Evolutionary conservation across 2,329 filamentous ascomycete species (phyloP).

Genomic region (Penicillium expansum): DNA sequence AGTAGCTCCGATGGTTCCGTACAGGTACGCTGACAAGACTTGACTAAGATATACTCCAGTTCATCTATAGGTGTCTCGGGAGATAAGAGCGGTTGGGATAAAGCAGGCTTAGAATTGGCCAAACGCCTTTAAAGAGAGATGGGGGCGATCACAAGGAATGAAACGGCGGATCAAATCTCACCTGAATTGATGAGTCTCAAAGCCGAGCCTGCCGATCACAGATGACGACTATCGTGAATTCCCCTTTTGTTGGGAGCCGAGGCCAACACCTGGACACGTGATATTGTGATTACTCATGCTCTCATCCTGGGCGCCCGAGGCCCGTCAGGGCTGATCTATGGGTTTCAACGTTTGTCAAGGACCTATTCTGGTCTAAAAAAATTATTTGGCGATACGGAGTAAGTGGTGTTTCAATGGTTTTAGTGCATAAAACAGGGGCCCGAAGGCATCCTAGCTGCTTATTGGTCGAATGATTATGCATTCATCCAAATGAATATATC

Average conservation of each 20-base stretch:
- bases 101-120: background rate
- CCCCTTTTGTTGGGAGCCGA: slow-evolving; percentile 7
- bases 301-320: background rate
- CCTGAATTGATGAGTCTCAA: background rate
- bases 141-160: background rate
- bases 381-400: too few species aligned
- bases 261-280: background rate
- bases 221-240: background rate
- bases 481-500: background rate
- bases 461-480: background rate
- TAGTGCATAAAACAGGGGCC: background rate
- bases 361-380: background rate
- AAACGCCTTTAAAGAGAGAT: background rate
- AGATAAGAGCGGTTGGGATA: background rate
- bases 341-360: background rate
- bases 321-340: background rate
- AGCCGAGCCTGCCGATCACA: background rate
- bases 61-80: background rate
- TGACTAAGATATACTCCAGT: background rate
- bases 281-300: background rate
- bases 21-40: background rate
- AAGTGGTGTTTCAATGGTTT: too few species aligned
- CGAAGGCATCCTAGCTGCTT: background rate
- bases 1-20: background rate
- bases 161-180: background rate